These are phyloP conservation scores for Boeremia exigua DNA, from an alignment of 2,329 filamentous ascomycete genomes.

Conservation along the genomic window DNA sequence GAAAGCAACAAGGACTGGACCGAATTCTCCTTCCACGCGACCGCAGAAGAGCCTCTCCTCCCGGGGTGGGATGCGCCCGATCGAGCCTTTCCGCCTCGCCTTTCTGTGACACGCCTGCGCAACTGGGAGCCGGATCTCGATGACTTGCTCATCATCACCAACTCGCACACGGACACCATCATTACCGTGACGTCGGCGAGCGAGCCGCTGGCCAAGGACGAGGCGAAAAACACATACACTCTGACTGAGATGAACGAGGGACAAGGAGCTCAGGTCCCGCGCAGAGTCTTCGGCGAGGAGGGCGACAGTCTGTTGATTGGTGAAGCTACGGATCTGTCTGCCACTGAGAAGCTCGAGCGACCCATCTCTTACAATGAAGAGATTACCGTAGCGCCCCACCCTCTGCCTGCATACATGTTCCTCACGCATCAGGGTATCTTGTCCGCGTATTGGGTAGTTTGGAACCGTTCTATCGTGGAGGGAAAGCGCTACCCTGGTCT, in stretches of 20 bases:
- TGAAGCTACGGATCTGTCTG: slow-evolving; percentile 81
- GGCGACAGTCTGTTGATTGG: slow-evolving; percentile 82
- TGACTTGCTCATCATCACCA: slow-evolving; percentile 82
- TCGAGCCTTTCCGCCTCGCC: slow-evolving; percentile 68
- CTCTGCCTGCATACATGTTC: slow-evolving; percentile 82
- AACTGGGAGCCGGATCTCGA: slow-evolving; percentile 81
- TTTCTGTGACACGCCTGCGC: slow-evolving; percentile 77
- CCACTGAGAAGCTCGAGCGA: slow-evolving; percentile 75
- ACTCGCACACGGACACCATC: slow-evolving; percentile 79
- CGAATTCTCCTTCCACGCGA: slow-evolving; percentile 73
- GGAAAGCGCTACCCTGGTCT: slow-evolving; percentile 77
- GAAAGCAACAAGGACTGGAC: slow-evolving; percentile 66
- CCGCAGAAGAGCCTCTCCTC: slow-evolving; percentile 61
- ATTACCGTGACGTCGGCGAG: slow-evolving; percentile 79
- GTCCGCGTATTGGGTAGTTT: slow-evolving; percentile 89
- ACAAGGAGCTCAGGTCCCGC: slow-evolving; percentile 69
- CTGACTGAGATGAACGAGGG: slow-evolving; percentile 77
- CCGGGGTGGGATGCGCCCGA: slow-evolving; percentile 59
- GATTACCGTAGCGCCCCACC: slow-evolving; percentile 77
- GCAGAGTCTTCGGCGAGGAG: slow-evolving; percentile 33
- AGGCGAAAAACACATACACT: slow-evolving; percentile 72
- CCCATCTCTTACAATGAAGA: slow-evolving; percentile 80
- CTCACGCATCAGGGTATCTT: slow-evolving; percentile 90
- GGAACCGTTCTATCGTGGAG: slow-evolving; percentile 81
- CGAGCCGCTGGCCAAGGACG: slow-evolving; percentile 67